Conservation (phyloP, 139 green algal species). For the Chlorella sp. region DNA sequence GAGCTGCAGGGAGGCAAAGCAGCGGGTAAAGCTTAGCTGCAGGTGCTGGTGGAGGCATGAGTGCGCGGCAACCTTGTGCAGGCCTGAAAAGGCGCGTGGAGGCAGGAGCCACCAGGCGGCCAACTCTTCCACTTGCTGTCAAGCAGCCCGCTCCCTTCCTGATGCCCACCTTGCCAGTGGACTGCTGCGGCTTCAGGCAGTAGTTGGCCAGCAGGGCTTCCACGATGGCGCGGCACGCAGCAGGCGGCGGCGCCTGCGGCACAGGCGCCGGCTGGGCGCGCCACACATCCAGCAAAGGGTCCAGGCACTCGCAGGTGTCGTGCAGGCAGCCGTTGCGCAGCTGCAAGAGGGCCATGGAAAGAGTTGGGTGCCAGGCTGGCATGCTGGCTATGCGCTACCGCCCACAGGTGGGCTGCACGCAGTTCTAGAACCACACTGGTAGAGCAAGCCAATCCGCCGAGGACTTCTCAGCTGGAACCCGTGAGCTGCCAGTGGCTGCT, state of each 20-base stretch:
- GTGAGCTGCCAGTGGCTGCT: too few species aligned
- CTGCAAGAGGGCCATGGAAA: too few species aligned
- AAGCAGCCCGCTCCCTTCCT: too few species aligned
- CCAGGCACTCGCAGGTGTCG: neutral
- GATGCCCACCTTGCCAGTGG: neutral
- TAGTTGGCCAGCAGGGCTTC: conserved; percentile 5
- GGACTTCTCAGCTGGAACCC: too few species aligned
- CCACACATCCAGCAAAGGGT: conserved; percentile 14
- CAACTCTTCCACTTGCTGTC: too few species aligned
- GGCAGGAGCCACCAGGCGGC: too few species aligned
- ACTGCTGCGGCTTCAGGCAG: neutral
- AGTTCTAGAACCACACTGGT: too few species aligned
- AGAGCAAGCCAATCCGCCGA: too few species aligned
- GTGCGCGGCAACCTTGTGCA: too few species aligned
- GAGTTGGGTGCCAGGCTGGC: too few species aligned
- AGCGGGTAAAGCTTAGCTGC: neutral
- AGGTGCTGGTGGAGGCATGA: neutral
- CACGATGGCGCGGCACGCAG: conserved; percentile 14
- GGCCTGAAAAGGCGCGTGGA: neutral
- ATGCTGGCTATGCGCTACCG: too few species aligned
- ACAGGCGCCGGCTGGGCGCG: neutral
- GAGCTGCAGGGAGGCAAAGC: neutral
- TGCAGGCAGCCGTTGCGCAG: neutral
- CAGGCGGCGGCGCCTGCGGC: neutral
- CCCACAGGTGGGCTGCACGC: too few species aligned